These are phyloP conservation scores for Morella rubra DNA, from an alignment of 306 rosid genomes.

Conservation along the genomic window DNA sequence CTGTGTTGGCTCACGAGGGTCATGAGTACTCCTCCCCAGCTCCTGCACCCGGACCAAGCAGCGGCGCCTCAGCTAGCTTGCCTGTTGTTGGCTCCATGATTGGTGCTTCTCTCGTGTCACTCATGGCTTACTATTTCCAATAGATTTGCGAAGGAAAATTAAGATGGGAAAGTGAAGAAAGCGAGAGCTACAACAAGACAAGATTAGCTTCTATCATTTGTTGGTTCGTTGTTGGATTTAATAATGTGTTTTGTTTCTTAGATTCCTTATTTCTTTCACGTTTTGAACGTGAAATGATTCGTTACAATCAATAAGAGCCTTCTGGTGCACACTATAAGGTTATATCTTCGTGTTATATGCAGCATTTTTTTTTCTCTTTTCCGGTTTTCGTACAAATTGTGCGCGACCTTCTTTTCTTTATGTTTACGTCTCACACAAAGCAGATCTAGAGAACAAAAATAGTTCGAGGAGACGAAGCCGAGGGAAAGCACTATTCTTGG, in stretches of 20 bases:
- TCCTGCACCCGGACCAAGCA: constrained; percentile 23
- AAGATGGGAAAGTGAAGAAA: not conserved
- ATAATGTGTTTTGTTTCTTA: not conserved
- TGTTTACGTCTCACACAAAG: too few relatives aligned
- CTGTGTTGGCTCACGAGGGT: constrained; percentile 14
- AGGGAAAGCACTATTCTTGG: too few relatives aligned
- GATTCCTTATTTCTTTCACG: not conserved
- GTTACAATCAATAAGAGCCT: not conserved
- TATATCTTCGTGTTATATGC: too few relatives aligned
- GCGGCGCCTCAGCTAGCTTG: constrained; percentile 17
- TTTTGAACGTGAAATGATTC: not conserved
- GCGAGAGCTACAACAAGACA: not conserved
- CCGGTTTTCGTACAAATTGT: not conserved
- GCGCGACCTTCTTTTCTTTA: not conserved
- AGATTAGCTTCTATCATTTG: not conserved
- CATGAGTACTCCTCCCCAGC: constrained; percentile 13
- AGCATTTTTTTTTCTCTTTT: not conserved
- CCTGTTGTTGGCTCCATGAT: constrained; percentile 28
- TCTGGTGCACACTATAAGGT: not conserved
- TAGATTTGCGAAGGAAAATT: not conserved
- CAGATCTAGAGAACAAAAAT: too few relatives aligned
- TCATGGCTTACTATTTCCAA: constrained; percentile 25
- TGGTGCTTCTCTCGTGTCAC: constrained; percentile 32
- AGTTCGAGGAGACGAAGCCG: too few relatives aligned
- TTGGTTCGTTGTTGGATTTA: not conserved